Evolutionary conservation across 495 filamentous ascomycete species (phyloP), one percentile per base, ranked within the genome.

Genomic region (Aspergillus conjunctus): DNA sequence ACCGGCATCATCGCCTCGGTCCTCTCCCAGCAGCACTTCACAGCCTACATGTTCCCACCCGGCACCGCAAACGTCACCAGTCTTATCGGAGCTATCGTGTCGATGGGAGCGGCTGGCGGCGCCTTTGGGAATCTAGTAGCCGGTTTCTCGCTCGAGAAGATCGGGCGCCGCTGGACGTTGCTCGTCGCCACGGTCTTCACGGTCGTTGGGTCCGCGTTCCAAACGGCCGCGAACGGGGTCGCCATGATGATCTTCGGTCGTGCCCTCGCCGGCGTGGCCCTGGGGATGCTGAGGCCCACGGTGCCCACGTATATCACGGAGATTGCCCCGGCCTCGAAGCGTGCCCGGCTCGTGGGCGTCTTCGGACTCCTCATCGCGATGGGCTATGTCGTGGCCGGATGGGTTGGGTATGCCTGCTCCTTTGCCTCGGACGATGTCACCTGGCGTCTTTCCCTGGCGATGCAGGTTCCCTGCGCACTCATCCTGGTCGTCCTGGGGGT

Each of bases 231-330:
- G 53, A 78, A 79, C 39, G 76, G 81, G 51, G 67, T 78, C 34
- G 85, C 77, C 33, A 76, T 79, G 61, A 74, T 89, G 10, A 84
- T 89, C 46, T 84, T 79, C 51, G 87, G 87, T 15, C 83, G 85
- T 18, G 73, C 88, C 33, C 66, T 90, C 37, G 88, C 87, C 69
- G 85, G 87, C 51, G 71, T 89, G 41, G 81, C 80, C 57, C 85
- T 89, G 56, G 86, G 85, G 55, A 87, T 88, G 67, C 86, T 84
- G 8, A 86, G 83, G 9, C 85, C 85, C 2, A 85, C 88, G 62
- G 87, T 89, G 0, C 85, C 84, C 11, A 85, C 89, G 8, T 90
- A 89, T 70, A 80, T 88, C 4, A 84, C 85, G 55, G 86, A 90
- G 68, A 85, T 88, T 51, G 78, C 85, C 17, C 80, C 81, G 67